Percentiles rank a stretch among this genome's conserved stretches.
Conservation (phyloP, 306 rosid genomes). For the Leucaena leucocephala region DNA sequence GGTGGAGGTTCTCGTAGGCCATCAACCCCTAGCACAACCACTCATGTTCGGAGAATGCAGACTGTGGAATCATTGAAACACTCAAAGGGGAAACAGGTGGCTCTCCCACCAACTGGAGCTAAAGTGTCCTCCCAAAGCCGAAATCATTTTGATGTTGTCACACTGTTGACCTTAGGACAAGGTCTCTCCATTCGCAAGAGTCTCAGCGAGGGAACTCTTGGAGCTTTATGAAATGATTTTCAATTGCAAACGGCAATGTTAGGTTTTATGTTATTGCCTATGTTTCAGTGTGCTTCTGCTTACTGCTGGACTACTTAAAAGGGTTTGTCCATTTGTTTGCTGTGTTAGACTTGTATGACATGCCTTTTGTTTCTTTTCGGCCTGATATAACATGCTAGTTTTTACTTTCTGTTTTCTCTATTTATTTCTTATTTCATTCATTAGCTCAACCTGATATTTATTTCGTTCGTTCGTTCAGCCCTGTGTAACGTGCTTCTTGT, state of each 20-base stretch:
- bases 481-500: not conserved
- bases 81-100: constrained; percentile 56
- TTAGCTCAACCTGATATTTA: not conserved
- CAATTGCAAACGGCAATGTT: not conserved
- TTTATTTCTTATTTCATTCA: not conserved
- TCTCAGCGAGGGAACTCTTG: constrained; percentile 77
- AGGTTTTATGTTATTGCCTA: constrained; percentile 15
- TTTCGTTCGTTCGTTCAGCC: not conserved
- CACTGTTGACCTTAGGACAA: constrained; percentile 35
- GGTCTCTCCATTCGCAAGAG: constrained; percentile 65
- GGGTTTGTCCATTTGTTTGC: not conserved
- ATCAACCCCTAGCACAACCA: constrained; percentile 35
- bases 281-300: constrained; percentile 34
- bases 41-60: constrained; percentile 50
- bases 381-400: not conserved
- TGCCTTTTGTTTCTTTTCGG: not conserved
- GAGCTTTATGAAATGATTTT: constrained; percentile 53
- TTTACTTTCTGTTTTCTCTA: not conserved
- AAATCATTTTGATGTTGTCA: constrained; percentile 44
- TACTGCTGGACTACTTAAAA: not conserved
- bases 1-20: constrained; percentile 47
- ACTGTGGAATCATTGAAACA: constrained; percentile 44
- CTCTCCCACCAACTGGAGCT: constrained; percentile 60
- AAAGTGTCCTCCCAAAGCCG: constrained; percentile 50
- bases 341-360: not conserved